Evolutionary conservation across 2,329 filamentous ascomycete genomes (phyloP).

Genomic region (Fusarium mundagurra): DNA sequence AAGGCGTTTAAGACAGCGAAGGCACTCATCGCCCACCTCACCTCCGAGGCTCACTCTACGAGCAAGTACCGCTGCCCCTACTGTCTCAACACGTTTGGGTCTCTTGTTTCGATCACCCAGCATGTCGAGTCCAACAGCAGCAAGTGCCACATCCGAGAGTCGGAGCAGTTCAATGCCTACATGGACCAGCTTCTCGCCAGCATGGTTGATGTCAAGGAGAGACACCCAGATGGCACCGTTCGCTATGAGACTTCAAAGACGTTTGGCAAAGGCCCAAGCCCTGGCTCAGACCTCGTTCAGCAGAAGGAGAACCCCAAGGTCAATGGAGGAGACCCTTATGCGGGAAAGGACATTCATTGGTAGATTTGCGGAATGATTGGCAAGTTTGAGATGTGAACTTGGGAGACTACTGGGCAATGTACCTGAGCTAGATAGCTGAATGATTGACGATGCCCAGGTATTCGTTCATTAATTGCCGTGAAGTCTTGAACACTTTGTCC

Average conservation of each 20-base stretch:
- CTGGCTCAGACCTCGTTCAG: neutral
- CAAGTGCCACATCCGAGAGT: slow-evolving; percentile 56
- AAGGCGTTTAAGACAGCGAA: slow-evolving; percentile 51
- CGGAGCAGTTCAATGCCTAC: slow-evolving; percentile 48
- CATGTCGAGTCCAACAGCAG: slow-evolving; percentile 59
- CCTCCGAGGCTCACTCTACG: slow-evolving; percentile 52
- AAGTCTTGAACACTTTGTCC: neutral
- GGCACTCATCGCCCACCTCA: slow-evolving; percentile 55
- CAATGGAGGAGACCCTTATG: neutral
- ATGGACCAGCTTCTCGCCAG: slow-evolving; percentile 48
- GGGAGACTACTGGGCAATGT: neutral
- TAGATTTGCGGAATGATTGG: neutral
- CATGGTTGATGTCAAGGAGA: slow-evolving; percentile 40
- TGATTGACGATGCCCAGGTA: neutral
- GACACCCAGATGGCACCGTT: slow-evolving; percentile 43
- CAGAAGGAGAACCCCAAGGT: slow-evolving; percentile 2
- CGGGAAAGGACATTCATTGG: slow-evolving; percentile 14
- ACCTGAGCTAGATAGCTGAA: neutral
- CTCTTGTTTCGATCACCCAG: slow-evolving; percentile 54
- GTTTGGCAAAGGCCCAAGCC: neutral
- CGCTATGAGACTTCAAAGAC: slow-evolving; percentile 40
- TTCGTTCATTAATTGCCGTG: neutral
- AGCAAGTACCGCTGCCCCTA: slow-evolving; percentile 53
- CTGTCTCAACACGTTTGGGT: slow-evolving; percentile 55
- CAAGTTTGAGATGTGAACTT: neutral